Evolutionary conservation across 371 early-diverging fungal species (phyloP), one percentile per base, ranked within the genome.

Genomic region (Lichtheimia hyalospora): DNA sequence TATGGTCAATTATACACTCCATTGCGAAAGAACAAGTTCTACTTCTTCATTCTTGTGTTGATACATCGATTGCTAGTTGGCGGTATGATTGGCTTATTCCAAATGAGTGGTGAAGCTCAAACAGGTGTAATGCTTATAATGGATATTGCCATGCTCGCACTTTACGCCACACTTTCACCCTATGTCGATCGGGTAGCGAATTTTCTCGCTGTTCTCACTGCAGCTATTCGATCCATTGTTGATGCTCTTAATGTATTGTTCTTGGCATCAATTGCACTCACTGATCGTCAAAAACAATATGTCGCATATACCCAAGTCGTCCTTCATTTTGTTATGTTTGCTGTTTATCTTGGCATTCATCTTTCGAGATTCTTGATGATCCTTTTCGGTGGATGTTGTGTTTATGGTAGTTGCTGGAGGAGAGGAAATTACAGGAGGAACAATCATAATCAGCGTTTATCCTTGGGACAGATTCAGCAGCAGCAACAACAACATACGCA

Each of bases 51-150:
- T 20, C 5, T 46, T 46, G 15, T 54, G 3, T 63, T 73, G 8
- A 21, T 63, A 5, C 42, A 52, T 20, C 58, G 58, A 23, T 27
- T 54, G 7, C 52, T 63, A 18, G 23, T 63, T 12, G 64, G 58
- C 14, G 52, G 51, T 2, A 63, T 63, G 64, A 34, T 58, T 16
- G 64, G 64, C 1, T 52, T 63, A 14, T 63, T 63, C 21, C 52
- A 52, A 14, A 34, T 43, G 14, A 58, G 52, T 21, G 60, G 66
- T 5, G 21, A 49, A n/a, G 54, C 57, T 28, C 68, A 63, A 61
- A 49, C 55, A 49, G 41, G 60, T 21, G 60, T 60, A 16, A 42
- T 46, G 46, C 46, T 46, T 5, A 46, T 46, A 15, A 18, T 46
- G 46, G 46, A 46, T 6, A 18, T n/a, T 46, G n/a, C 7, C 46